Evolutionary conservation across 306 rosid species (phyloP).

Genomic region (Casuarina equisetifolia): DNA sequence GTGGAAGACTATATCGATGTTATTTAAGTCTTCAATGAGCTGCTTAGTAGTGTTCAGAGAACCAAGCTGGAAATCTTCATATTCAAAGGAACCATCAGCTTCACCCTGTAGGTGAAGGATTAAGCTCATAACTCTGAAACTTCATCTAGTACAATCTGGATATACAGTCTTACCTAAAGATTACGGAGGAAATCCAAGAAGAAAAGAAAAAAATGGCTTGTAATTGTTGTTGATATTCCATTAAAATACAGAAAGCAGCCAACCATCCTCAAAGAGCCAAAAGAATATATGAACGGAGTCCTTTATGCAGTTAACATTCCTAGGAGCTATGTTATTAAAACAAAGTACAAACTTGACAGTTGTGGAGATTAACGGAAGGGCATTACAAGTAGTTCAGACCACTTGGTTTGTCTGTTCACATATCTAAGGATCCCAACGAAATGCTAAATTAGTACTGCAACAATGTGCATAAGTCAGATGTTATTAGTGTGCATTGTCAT

Average conservation of each 20-base stretch:
- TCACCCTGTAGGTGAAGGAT: slow-evolving; percentile 57
- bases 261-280: not conserved
- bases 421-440: not conserved
- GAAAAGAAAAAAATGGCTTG: too few relatives aligned
- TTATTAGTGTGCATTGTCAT: not conserved
- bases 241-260: not conserved
- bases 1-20: slow-evolving; percentile 82
- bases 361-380: not conserved
- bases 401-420: not conserved
- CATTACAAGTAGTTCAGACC: not conserved
- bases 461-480: not conserved
- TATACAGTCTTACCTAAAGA: too few relatives aligned
- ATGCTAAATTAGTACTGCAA: not conserved
- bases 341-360: not conserved
- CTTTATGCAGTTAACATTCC: not conserved
- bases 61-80: slow-evolving; percentile 78
- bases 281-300: not conserved
- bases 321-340: not conserved
- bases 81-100: slow-evolving; percentile 96
- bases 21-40: slow-evolving; percentile 67
- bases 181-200: not conserved
- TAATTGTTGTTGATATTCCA: not conserved
- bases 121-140: slow-evolving; percentile 13
- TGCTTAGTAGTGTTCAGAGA: slow-evolving; percentile 80
- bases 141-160: not conserved